Base-by-base conservation (phyloP, 2,329 filamentous ascomycete genomes). In the Cercospora janseana region DNA sequence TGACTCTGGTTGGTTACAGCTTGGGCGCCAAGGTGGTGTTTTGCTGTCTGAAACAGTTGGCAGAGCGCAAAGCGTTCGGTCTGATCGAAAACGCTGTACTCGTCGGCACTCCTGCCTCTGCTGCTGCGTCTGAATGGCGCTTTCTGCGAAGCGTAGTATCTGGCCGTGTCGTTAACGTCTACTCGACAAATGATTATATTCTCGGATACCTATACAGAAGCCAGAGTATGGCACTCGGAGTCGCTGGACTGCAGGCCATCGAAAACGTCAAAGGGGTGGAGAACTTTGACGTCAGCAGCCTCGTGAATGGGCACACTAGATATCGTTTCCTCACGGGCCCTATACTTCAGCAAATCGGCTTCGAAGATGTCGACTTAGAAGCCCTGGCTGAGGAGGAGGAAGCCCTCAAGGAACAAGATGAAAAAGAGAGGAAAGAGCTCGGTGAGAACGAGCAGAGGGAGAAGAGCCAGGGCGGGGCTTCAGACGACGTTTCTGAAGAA, bases 191-290 rank as follows among this genome's bases (percentile, higher is more conserved):
- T 53, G 91, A 96, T 69, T 87, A 88, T 63, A 83, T 96, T 24
- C 81, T 96, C 1, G 90, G 83, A 1, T 92, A 95, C 65, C 74
- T 95, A 13, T 95, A 96, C 67, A 83, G 91, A 35, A 85, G 88
- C 2, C 89, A 87, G 31, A 90, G 85, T 51, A 79, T 95, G 21
- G 86, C 93, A 57, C 79, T 87, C 31, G 91, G 91, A 3, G 81
- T 95, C 32, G 90, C 90, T 0, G 92, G 91, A 0, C 73, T 97
- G 1, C 87, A 95, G 65, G 77, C 82, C 24, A 80, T 94, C 18
- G 70, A 82, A 50, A 79, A 77, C 6, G 80, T 91, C 12, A 77
- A 80, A 4, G 85, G 85, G 2, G 77, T 93, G 0, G 72, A 79
- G 49, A 81, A 79, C 26, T 72, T 80, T 10, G 77, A 80, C 54